Evolutionary conservation across 2,329 filamentous ascomycete species (phyloP).

Genomic region (Trichoderma arundinaceum): DNA sequence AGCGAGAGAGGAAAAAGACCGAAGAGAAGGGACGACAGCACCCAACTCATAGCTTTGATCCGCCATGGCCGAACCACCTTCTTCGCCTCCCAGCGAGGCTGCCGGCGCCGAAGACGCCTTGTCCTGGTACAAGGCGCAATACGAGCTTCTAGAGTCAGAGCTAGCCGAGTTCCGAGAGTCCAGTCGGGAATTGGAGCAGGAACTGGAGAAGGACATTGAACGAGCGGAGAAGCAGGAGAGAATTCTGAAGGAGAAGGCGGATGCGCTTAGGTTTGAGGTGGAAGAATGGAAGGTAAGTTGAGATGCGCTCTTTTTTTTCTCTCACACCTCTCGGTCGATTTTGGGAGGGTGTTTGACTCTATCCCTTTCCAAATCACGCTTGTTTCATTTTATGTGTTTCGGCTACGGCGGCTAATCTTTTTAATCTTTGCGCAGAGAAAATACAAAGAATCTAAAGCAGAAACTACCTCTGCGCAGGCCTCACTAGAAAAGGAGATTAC

Average conservation of each 20-base stretch:
- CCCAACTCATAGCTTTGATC: conserved; percentile 17
- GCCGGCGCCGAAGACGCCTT: conserved; percentile 74
- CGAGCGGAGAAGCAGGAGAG: conserved; percentile 93
- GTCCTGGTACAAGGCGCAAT: conserved; percentile 94
- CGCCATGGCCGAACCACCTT: conserved; percentile 64
- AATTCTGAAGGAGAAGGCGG: conserved; percentile 82
- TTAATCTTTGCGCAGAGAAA: conserved; percentile 67
- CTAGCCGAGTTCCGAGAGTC: conserved; percentile 92
- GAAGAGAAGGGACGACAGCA: conserved; percentile 18
- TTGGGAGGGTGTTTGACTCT: background rate
- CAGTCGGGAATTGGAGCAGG: conserved; percentile 90
- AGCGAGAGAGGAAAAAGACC: conserved; percentile 25
- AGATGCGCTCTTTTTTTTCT: background rate
- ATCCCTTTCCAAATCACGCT: background rate
- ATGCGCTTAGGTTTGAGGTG: conserved; percentile 83
- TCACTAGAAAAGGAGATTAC: conserved; percentile 95
- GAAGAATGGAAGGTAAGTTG: conserved; percentile 93
- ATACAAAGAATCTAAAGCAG: conserved; percentile 91
- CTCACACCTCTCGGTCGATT: background rate
- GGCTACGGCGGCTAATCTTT: conserved; percentile 31
- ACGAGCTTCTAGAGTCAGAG: conserved; percentile 89
- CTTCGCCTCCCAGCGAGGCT: conserved; percentile 63
- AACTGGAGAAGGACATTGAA: conserved; percentile 95
- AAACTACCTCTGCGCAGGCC: conserved; percentile 84
- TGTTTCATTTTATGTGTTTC: background rate